Evolutionary conservation across 1,284 basidiomycete genomes (phyloP), one percentile per base, ranked within the genome.

Genomic region (Mycosarcoma mackinlayi): DNA sequence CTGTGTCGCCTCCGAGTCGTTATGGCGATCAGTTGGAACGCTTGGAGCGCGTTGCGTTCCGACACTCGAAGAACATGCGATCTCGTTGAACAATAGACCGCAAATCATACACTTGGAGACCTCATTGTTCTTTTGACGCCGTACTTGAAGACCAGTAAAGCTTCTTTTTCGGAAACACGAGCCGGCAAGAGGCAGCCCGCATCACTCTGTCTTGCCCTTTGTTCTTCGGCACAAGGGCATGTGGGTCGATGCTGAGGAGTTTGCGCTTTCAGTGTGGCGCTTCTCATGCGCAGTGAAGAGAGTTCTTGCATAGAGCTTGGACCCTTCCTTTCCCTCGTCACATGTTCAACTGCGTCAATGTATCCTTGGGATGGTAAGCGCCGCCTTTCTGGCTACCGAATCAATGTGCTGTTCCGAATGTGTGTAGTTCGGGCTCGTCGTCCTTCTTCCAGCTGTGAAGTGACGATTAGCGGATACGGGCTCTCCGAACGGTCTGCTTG

Each of bases 301-400:
- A 42, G 39, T 23, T 21, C 13, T 25, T 16, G 27, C 35, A 49
- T 39, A 25, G 24, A 37, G 48, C 37, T 46, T 49, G 45, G 54
- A 54, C 45, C 54, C 34, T 48, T 40, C 28, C 54, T 39, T 56
- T 49, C 49, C 46, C 49, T 33, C 40, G 30, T 40, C 44, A 55
- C 30, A 39, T 21, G 7, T 18, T 35, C 5, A 3, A 16, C 7
- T 6, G 34, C 3, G 10, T 40, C 19, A 19, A 18, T n/a, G n/a
- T 21, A 14, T n/a, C 27, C 14, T 49, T 13, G 11, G 28, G 13
- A 8, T 21, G 37, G 13, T 8, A 23, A 27, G 35, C 28, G 7
- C n/a, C 16, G 25, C 34, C 25, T 6, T 11, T 14, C 10, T 38
- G 4, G 18, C 34, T n/a, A 14, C n/a, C 11, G 4, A 4, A 21